phyloP scores from a whole-genome alignment of 208 protist genomes.

The Trypanosoma rangeli region DNA sequence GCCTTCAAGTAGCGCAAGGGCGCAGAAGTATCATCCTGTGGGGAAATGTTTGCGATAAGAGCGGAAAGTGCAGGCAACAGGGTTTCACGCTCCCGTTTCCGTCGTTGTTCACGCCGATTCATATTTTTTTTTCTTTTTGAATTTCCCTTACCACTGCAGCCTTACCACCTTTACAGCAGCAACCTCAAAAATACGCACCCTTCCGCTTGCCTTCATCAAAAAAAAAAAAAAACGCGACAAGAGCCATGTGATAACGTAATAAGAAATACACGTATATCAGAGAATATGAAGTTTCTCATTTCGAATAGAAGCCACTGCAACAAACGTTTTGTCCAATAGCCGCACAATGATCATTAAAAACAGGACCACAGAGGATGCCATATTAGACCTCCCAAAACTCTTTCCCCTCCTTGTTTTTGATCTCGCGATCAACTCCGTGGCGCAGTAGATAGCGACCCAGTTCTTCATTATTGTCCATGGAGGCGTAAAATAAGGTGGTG shows the following conservation, averaged over 20 bases:
- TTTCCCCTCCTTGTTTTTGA: slow-evolving; percentile 89
- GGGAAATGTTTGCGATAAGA: slow-evolving; percentile 49
- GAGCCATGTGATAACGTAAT: neutral
- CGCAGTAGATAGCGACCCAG: slow-evolving; percentile 79
- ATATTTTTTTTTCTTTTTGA: slow-evolving; percentile 35
- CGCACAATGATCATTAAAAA: neutral
- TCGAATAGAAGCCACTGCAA: neutral
- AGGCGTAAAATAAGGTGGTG: slow-evolving; percentile 90
- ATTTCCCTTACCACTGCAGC: neutral
- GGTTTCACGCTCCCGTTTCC: slow-evolving; percentile 68
- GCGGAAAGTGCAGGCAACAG: slow-evolving; percentile 47
- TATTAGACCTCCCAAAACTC: slow-evolving; percentile 88
- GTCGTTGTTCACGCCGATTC: slow-evolving; percentile 59
- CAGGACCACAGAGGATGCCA: neutral
- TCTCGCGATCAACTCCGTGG: slow-evolving; percentile 73
- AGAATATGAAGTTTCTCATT: neutral
- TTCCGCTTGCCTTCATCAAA: neutral
- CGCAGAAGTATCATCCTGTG: slow-evolving; percentile 39
- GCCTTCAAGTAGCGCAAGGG: slow-evolving; percentile 15
- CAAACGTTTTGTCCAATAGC: neutral
- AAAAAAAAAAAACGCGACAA: neutral
- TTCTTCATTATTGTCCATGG: slow-evolving; percentile 91
- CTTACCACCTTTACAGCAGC: too few relatives aligned
- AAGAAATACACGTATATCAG: neutral
- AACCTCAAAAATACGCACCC: neutral